Evolutionary conservation across 2,329 filamentous ascomycete genomes (phyloP), one percentile per base, ranked within the genome.

Genomic region (Paecilomyces dactylethromorphus): DNA sequence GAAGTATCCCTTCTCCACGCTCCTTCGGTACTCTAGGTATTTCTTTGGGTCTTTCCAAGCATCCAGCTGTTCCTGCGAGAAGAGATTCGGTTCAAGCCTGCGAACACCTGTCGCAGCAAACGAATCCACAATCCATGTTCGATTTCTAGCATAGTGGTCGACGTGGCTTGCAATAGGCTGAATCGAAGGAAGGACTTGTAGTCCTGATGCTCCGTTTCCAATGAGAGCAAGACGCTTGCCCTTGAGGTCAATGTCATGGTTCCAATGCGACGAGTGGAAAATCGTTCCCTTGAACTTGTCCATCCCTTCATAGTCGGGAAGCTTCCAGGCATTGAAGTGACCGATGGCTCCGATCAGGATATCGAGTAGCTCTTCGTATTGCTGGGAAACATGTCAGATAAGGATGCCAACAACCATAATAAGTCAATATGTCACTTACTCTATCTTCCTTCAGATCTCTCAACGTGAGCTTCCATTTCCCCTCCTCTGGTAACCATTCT

Each of bases 111-210:
- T 82, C 74, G 33, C 82, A 78, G 82, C 82, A 71, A 85, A 87
- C 0, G 84, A 83, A 1, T 83, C 79, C 0, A 87, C 84, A 29
- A 90, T 84, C 87, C 87, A 90, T 0, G 87, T 89, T 32, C 78
- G 81, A 64, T 82, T 86, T 10, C 87, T 78, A 1, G 81, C 84
- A 62, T 88, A 89, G 69, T 88, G 84, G 62, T 89, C 84, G 0
- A 89, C 74, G 1, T 77, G 81, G 0, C 62, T 63, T 8, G 71
- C 75, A 5, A 74, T 63, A 6, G 70, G 72, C 56, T 78, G 75
- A 50, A 78, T 69, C 1, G 71, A 73, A 0, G 76, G 74, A 10
- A 78, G 65, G 1, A 75, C 71, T 33, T 87, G 85, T 26, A 87
- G 80, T 0, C 84, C 85, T 5, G 80, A 84, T 3, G 84, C 83